Evolutionary conservation across 768 basidiomycete genomes (phyloP), one percentile per base, ranked within the genome.

Genomic region (Auricularia sp.): DNA sequence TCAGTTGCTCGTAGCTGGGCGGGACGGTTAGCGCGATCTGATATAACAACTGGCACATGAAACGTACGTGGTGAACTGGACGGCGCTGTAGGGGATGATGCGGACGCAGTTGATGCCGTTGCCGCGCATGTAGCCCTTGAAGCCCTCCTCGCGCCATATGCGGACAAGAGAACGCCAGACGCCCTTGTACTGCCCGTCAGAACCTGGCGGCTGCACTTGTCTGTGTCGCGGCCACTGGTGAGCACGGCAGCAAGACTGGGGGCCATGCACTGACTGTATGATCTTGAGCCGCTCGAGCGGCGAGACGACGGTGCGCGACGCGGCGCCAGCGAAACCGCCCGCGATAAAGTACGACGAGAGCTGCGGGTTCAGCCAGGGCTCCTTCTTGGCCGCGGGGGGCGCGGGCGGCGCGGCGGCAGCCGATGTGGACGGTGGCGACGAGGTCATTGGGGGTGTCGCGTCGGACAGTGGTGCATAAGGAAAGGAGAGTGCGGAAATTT

Each of bases 261-360:
- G 35, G 56, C 43, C 66, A 68, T 62, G 59, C 66, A 62, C 91
- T 71, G 70, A 95, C 94, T 95, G 88, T 66, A 99, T 97, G 71
- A 99, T 98, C 76, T 99, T 99, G 63, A 98, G 79, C 65, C 96
- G 79, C 71, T 98, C 94, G 14, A 98, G 74, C 10, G 95, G 96
- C 69, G 86, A 88, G 61, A 98, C 96, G 14, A 97, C 91, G 2
- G 95, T 97, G 63, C 95, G 80, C 65, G 90, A 92, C 8, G 91
- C 86, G 42, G 84, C 83, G 35, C 83, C 83, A 36, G 83, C 83
- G 62, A 80, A 64, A 36, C 83, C 83, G 42, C 83, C 83, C 1
- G 84, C 83, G 65, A 84, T 75, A 69, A 84, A 84, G 68, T 83
- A 84, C 56, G 80, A 76, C 29, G 74, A 68, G 35, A 78, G 68